phyloP scores from a whole-genome alignment of 805 yeast genomes.

The Metschnikowia peoriensis region DNA sequence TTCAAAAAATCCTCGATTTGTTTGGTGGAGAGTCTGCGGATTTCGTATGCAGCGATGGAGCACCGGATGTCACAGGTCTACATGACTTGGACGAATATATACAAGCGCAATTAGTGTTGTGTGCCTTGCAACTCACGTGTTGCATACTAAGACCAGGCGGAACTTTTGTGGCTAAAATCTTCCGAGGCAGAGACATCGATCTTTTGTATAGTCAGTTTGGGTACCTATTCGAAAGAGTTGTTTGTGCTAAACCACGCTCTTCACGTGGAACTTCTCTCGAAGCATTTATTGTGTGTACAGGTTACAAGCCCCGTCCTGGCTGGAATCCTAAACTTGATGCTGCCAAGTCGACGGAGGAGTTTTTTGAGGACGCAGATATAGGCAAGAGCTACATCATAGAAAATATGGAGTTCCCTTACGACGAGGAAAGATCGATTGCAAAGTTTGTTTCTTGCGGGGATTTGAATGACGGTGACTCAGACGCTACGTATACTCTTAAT shows the following conservation, averaged over 20 bases:
- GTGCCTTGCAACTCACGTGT: slow-evolving; percentile 90
- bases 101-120: slow-evolving; percentile 88
- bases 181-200: slow-evolving; percentile 94
- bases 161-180: slow-evolving; percentile 91
- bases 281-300: slow-evolving; percentile 89
- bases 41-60: slow-evolving; percentile 95
- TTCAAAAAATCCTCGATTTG: slow-evolving; percentile 67
- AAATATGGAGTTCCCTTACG: slow-evolving; percentile 45
- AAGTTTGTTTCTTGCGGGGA: slow-evolving; percentile 97
- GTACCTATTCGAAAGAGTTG: slow-evolving; percentile 75
- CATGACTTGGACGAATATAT: slow-evolving; percentile 97
- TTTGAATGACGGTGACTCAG: slow-evolving; percentile 82
- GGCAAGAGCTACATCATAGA: slow-evolving; percentile 52
- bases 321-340: slow-evolving; percentile 72
- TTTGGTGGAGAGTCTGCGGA: slow-evolving; percentile 95
- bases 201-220: slow-evolving; percentile 91
- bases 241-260: slow-evolving; percentile 95
- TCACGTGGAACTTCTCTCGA: slow-evolving; percentile 94
- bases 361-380: slow-evolving; percentile 61
- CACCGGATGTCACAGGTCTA: slow-evolving; percentile 97
- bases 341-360: slow-evolving; percentile 72
- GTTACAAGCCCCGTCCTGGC: slow-evolving; percentile 77
- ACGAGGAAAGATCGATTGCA: slow-evolving; percentile 73
- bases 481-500: slow-evolving; percentile 81
- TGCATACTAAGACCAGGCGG: slow-evolving; percentile 89